A percentile compares a stretch with the other conserved stretches of the same genome.
These are phyloP conservation scores for Mixia osmundae DNA, from an alignment of 1,284 basidiomycete genomes.

Conservation along the genomic window DNA sequence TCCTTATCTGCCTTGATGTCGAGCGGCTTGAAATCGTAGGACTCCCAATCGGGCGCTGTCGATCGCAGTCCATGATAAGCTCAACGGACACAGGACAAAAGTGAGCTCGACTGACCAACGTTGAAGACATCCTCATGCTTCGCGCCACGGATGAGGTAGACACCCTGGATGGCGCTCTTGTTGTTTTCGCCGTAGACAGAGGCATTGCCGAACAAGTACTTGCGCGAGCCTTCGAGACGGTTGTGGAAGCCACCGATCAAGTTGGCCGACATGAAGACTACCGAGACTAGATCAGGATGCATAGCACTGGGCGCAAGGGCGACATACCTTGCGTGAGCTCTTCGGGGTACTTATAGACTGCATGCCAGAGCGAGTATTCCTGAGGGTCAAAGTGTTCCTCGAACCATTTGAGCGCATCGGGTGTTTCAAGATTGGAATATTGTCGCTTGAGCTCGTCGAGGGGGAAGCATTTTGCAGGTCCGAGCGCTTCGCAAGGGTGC, in stretches of 20 bases:
- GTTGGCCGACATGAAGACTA: constrained; percentile 61
- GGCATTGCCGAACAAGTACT: constrained; percentile 61
- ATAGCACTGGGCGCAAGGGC: not conserved
- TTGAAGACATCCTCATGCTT: constrained; percentile 6
- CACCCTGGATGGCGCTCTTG: constrained; percentile 34
- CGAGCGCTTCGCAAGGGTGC: constrained; percentile 60
- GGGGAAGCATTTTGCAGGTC: constrained; percentile 78
- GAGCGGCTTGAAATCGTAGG: constrained; percentile 54
- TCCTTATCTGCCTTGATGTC: constrained; percentile 39
- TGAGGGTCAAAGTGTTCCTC: constrained; percentile 53
- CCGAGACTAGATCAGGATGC: not conserved
- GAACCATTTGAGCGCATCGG: constrained; percentile 18
- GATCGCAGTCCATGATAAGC: constrained; percentile 44
- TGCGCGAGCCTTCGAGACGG: constrained; percentile 50
- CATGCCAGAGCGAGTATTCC: constrained; percentile 75
- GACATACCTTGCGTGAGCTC: constrained; percentile 49
- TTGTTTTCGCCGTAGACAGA: constrained; percentile 69
- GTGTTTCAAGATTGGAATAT: constrained; percentile 48
- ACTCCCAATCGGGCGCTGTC: constrained; percentile 91
- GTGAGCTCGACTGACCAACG: constrained; percentile 2
- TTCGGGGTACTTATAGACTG: constrained; percentile 92
- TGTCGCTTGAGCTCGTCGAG: constrained; percentile 95
- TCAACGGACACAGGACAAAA: constrained; percentile 30
- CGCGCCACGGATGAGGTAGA: constrained; percentile 52
- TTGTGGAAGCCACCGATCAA: constrained; percentile 78